Conservation (phyloP, 768 basidiomycete species). For the Suillus decipiens region DNA sequence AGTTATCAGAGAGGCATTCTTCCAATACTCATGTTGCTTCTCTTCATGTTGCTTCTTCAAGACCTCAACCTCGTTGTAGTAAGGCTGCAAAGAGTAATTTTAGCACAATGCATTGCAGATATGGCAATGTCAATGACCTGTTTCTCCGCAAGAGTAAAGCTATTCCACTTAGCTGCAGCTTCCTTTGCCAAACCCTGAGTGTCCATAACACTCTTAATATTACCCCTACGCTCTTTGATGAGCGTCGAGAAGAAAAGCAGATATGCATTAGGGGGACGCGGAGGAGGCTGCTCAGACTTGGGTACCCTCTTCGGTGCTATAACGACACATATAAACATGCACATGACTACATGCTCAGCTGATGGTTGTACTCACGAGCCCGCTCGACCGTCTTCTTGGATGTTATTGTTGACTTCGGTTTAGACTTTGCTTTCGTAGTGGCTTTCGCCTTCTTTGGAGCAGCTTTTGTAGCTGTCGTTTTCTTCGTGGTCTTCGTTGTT, state of each 20-base stretch:
- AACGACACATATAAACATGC: background rate
- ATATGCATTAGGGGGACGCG: conserved; percentile 28
- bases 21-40: conserved; percentile 31
- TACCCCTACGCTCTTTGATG: conserved; percentile 6
- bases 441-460: conserved; percentile 10
- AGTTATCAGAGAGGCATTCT: conserved; percentile 18
- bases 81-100: conserved; percentile 24
- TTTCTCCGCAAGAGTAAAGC: conserved; percentile 35
- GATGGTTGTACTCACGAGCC: conserved; percentile 18
- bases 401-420: conserved; percentile 3
- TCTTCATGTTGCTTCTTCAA: conserved; percentile 22
- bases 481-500: conserved; percentile 12
- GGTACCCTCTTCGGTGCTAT: conserved; percentile 18
- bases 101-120: too few relatives aligned
- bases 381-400: conserved; percentile 15
- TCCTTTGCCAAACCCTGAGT: conserved; percentile 18
- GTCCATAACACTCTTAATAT: background rate
- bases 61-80: conserved; percentile 21
- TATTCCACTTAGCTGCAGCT: conserved; percentile 32
- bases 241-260: conserved; percentile 26
- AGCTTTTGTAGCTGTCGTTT: conserved; percentile 10
- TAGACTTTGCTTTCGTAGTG: conserved; percentile 13
- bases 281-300: conserved; percentile 27
- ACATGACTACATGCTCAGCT: background rate
- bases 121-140: conserved; percentile 26